Percentiles rank a stretch among this genome's conserved stretches.
Evolutionary conservation across 2,329 filamentous ascomycete genomes (phyloP).

Genomic region (Epichloe coenophiala): DNA sequence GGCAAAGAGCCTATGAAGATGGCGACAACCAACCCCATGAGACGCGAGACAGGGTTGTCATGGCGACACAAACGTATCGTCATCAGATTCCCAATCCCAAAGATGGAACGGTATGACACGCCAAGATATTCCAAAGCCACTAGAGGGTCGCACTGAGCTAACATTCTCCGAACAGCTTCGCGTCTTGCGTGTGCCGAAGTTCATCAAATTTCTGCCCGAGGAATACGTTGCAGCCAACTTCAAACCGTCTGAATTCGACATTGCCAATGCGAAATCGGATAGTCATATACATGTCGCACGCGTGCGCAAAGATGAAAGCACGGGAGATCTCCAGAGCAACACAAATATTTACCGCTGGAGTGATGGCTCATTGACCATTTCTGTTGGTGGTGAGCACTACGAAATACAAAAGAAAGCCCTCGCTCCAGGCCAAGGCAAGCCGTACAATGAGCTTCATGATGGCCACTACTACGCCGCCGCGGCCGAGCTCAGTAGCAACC

Average conservation of each 20-base stretch:
- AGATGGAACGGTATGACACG: conserved; percentile 49
- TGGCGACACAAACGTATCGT: conserved; percentile 51
- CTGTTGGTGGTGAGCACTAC: conserved; percentile 64
- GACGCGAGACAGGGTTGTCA: conserved; percentile 42
- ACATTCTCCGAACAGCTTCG: conserved; percentile 38
- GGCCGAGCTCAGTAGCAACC: conserved; percentile 52
- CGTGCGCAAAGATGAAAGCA: conserved; percentile 54
- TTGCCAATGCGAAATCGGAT: conserved; percentile 38
- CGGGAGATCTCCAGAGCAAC: conserved; percentile 58
- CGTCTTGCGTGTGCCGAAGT: conserved; percentile 57
- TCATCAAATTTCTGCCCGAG: conserved; percentile 55
- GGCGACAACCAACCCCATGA: conserved; percentile 31
- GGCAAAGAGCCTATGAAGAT: conserved; percentile 26
- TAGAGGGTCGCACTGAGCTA: neutral
- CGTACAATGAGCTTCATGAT: conserved; percentile 55
- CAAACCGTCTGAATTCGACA: conserved; percentile 42
- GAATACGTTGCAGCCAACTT: conserved; percentile 55
- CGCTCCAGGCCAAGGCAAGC: conserved; percentile 45
- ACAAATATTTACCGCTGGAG: conserved; percentile 65
- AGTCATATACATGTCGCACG: conserved; percentile 53
- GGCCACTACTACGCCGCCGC: conserved; percentile 65
- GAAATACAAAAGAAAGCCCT: conserved; percentile 59
- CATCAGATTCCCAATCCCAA: conserved; percentile 58
- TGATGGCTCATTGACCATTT: conserved; percentile 62
- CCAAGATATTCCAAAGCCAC: neutral